Percentiles rank a stretch among this genome's conserved stretches.
Evolutionary conservation across 306 rosid species (phyloP).

Genomic region (Lathyrus tuberosus): DNA sequence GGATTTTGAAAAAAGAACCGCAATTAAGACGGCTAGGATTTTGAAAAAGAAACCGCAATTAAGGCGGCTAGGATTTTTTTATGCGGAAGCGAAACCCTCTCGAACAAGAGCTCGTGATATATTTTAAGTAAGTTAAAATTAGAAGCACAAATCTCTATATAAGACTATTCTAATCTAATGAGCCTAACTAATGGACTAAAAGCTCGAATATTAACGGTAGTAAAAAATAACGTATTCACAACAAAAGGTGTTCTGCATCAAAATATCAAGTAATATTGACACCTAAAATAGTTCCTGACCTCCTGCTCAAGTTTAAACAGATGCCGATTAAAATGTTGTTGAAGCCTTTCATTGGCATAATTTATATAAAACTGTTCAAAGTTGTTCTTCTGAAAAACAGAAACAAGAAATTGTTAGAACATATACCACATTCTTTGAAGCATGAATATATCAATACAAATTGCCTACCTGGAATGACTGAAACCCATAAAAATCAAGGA

Average conservation of each 20-base stretch:
- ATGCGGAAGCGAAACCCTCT: too few relatives aligned
- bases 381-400: constrained; percentile 67
- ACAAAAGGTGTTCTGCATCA: constrained; percentile 1
- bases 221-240: too few relatives aligned
- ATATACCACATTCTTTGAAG: constrained; percentile 29
- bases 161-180: too few relatives aligned
- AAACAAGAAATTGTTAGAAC: constrained; percentile 37
- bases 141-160: too few relatives aligned
- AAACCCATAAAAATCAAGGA: constrained; percentile 87
- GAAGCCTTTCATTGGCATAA: constrained; percentile 98
- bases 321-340: constrained; percentile 87
- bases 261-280: constrained; percentile 20
- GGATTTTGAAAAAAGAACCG: too few relatives aligned
- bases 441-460: constrained; percentile 28
- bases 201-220: too few relatives aligned
- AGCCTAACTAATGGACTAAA: too few relatives aligned
- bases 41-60: too few relatives aligned
- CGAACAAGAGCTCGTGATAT: too few relatives aligned
- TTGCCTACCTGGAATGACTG: constrained; percentile 78
- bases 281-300: constrained; percentile 55
- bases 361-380: constrained; percentile 92
- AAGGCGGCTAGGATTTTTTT: too few relatives aligned
- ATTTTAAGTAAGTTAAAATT: too few relatives aligned
- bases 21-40: too few relatives aligned
- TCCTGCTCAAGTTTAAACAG: constrained; percentile 85